Percentiles rank a stretch among this genome's conserved stretches.
These are phyloP conservation scores for Pleurotus eryngii DNA, from an alignment of 768 basidiomycete genomes.

Conservation along the genomic window DNA sequence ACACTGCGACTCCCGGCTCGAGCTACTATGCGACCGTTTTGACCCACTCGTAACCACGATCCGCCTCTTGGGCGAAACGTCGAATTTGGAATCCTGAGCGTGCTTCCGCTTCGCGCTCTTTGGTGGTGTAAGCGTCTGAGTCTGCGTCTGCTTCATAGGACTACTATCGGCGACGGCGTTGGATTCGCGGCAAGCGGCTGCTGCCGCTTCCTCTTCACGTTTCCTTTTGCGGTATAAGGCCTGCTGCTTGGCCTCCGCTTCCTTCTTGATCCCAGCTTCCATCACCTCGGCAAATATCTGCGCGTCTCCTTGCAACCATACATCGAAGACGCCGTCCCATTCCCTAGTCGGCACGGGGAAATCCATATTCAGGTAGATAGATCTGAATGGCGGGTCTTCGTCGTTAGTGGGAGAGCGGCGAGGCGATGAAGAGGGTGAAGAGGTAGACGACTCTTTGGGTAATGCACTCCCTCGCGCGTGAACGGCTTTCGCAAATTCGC, in stretches of 20 bases:
- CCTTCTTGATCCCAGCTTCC: constrained; percentile 54
- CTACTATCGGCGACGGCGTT: constrained; percentile 1
- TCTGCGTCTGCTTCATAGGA: not conserved
- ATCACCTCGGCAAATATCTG: constrained; percentile 71
- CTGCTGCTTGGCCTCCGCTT: constrained; percentile 50
- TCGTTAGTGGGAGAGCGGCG: constrained; percentile 45
- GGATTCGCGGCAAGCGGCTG: constrained; percentile 11
- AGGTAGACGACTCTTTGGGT: constrained; percentile 23
- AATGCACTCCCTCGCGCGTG: constrained; percentile 39
- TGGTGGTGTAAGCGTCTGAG: not conserved
- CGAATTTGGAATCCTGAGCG: not conserved
- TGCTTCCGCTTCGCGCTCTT: constrained; percentile 3
- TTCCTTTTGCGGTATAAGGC: constrained; percentile 54
- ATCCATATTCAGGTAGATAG: constrained; percentile 83
- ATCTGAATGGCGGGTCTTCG: constrained; percentile 48
- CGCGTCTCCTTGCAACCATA: constrained; percentile 86
- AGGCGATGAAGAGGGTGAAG: constrained; percentile 46
- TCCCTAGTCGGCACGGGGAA: constrained; percentile 82
- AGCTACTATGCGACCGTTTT: not conserved
- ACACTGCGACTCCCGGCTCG: not conserved
- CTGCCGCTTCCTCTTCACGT: constrained; percentile 44
- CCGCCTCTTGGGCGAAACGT: not conserved
- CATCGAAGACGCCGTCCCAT: constrained; percentile 89
- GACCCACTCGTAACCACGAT: not conserved
- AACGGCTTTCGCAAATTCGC: constrained; percentile 82